Conservation (phyloP, 441 rosid genomes). For the Codiaeum variegatum region DNA sequence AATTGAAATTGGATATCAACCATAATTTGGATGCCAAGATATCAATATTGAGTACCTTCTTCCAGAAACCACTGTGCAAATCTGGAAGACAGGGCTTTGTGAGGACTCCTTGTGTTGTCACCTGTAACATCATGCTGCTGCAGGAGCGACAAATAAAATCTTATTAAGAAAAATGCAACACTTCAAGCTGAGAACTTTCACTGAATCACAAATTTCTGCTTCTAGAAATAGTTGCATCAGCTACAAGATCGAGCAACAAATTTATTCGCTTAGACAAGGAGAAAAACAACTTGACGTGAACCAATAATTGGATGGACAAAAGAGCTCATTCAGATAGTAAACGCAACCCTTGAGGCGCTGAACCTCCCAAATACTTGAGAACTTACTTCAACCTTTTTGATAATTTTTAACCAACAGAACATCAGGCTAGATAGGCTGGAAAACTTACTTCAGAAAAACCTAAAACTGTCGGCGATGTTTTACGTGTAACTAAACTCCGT, state of each 20-base stretch:
- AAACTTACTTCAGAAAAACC: not conserved
- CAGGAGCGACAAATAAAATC: conserved; percentile 20
- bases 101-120: conserved; percentile 46
- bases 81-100: conserved; percentile 62
- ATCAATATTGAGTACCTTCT: conserved; percentile 56
- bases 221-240: not conserved
- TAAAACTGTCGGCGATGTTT: not conserved
- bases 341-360: not conserved
- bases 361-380: not conserved
- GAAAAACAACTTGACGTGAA: not conserved
- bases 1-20: not conserved
- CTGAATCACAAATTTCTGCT: conserved; percentile 1
- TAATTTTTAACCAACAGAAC: not conserved
- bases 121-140: conserved; percentile 47
- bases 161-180: conserved; percentile 15
- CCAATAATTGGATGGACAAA: not conserved
- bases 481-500: not conserved
- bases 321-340: not conserved
- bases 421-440: not conserved
- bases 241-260: not conserved
- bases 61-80: conserved; percentile 86
- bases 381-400: not conserved
- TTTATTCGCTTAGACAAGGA: not conserved
- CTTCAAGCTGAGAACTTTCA: conserved; percentile 10
- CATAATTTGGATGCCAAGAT: conserved; percentile 3